Conservation (phyloP, 2,329 filamentous ascomycete genomes). For the Talaromyces sp. region DNA sequence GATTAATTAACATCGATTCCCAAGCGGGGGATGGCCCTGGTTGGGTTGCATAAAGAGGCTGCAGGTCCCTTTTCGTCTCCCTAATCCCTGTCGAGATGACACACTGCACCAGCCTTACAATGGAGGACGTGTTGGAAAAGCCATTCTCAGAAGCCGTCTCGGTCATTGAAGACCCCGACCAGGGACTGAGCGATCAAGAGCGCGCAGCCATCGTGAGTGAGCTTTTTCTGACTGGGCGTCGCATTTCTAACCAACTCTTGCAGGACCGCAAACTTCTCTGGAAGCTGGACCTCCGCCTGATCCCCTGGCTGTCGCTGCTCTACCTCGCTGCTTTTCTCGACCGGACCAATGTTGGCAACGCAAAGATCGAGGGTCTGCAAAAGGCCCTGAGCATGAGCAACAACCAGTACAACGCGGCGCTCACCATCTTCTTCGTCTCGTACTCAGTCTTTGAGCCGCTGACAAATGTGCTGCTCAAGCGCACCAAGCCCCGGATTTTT, state of each 20-base stretch:
- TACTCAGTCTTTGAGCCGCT: slow-evolving; percentile 71
- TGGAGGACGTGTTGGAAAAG: slow-evolving; percentile 8
- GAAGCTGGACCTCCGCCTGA: slow-evolving; percentile 41
- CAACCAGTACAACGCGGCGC: slow-evolving; percentile 64
- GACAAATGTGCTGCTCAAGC: slow-evolving; percentile 76
- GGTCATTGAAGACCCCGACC: slow-evolving; percentile 52
- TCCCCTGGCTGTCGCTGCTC: slow-evolving; percentile 43
- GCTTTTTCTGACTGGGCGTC: neutral
- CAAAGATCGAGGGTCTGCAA: slow-evolving; percentile 53
- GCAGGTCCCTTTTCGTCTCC: neutral
- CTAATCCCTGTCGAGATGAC: neutral
- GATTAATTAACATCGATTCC: neutral
- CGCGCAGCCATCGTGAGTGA: slow-evolving; percentile 56
- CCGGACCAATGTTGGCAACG: slow-evolving; percentile 71
- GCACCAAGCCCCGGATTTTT: slow-evolving; percentile 68
- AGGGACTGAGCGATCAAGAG: slow-evolving; percentile 59
- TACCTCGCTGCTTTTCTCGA: slow-evolving; percentile 41
- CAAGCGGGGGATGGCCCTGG: neutral
- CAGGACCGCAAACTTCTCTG: slow-evolving; percentile 41
- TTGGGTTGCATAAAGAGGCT: neutral
- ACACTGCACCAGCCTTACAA: neutral
- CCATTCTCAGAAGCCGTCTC: neutral
- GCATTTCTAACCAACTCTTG: neutral
- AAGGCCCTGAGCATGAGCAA: slow-evolving; percentile 58
- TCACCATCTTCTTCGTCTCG: slow-evolving; percentile 83